Base-by-base conservation (phyloP, 805 yeast species). In the Monosporozyma yasuniensis region DNA sequence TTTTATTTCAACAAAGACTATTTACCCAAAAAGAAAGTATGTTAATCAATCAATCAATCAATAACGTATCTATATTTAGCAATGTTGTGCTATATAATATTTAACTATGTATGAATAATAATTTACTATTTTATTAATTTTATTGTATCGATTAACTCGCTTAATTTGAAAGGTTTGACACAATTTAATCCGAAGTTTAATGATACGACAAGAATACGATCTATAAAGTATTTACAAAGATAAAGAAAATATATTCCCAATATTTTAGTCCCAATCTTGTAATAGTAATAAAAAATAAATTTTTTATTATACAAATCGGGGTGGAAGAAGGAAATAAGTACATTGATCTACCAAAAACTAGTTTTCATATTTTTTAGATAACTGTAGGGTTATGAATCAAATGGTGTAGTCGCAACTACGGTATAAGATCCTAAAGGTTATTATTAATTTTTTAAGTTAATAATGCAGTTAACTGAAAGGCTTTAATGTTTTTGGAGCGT, bases 341-440 rank as follows among this genome's bases (percentile, higher is more conserved):
- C 39, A 25, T 62, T 57, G 18, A 38, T 66, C 37, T 66, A 47
- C 69, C 70, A 64, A 58, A 57, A 60, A 63, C 68, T 54, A 65
- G 69, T 66, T 66, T 64, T 65, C 64, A 53, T 49, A 35, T 18
- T 16, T n/a, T 35, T 16, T 35, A 32, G 39, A 48, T 34, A 51
- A 56, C 61, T 51, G 60, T 60, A 47, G 63, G 63, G 65, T 4
- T 59, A 46, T 54, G 61, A 60, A 60, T 52, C 56, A 52, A 49
- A 58, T 52, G 63, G 59, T 61, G 61, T 54, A 52, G 62, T 63
- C 67, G 66, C 67, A 63, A 62, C 65, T 54, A 57, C 62, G 63
- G 59, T 61, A 57, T 59, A 42, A 32, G 52, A 50, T 54, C 65
- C 64, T 60, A 45, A 62, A 53, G 30, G 42, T 12, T 28, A 28